Base-by-base conservation (phyloP, 2,329 filamentous ascomycete species). In the Amphichorda felina region DNA sequence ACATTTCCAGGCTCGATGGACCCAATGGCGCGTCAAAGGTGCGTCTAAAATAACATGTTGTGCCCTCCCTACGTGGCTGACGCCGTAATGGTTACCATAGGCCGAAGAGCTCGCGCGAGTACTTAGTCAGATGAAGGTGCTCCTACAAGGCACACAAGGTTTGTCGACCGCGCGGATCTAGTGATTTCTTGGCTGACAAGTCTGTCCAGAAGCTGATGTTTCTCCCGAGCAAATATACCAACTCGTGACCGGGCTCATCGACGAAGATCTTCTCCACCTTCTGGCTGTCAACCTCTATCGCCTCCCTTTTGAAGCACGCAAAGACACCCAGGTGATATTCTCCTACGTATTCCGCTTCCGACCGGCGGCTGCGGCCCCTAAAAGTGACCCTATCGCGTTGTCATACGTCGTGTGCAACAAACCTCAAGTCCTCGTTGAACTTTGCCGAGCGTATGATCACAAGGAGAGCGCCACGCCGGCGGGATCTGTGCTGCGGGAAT, bases 291-390 rank as follows among this genome's bases (percentile, higher is more conserved):
- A 82, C 52, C 81, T 98, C 31, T 78, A 85, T 59, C 75, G 80
- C 35, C 72, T 98, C 4, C 87, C 89, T 1, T 98, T 98, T 64
- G 91, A 98, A 64, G 85, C 88, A 26, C 80, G 89, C 51, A 96
- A 95, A 65, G 89, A 95, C 53, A 84, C 85, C 10, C 89, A 95
- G 56, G 84, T 91, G 43, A 91, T 95, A 54, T 91, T 96, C 63
- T 94, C 87, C 28, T 91, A 89, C 56, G 82, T 93, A 46, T 86
- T 95, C 55, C 84, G 88, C 45, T 95, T 91, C 66, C 83, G 84
- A 43, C 82, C 82, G 5, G 67, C 75, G 29, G 74, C 72, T 30
- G 73, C 72, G 2, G 75, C 79, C 15, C 68, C 72, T 10, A 76
- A 78, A 50, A 73, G 70, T 45, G 85, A 93, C 42, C 86, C 87